A percentile compares a stretch with the other conserved stretches of the same genome.
Conservation (phyloP, 2,329 filamentous ascomycete species). For the Cordyceps militaris region DNA sequence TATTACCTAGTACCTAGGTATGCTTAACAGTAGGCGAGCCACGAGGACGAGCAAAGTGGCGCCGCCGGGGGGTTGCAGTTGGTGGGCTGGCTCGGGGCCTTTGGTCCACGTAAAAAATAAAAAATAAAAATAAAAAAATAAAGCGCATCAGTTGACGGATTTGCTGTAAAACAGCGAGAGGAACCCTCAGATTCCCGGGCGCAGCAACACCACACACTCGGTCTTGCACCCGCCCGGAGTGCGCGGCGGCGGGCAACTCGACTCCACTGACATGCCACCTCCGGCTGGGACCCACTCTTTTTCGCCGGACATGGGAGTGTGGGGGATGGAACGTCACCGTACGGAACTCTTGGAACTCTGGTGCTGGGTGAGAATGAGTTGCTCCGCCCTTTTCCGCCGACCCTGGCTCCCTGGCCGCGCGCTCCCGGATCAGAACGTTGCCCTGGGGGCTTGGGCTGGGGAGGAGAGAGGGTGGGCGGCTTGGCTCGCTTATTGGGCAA, state of each 20-base stretch:
- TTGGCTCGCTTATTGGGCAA: not conserved
- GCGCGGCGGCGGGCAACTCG: not conserved
- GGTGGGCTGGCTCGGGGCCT: not conserved
- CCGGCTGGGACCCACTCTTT: not conserved
- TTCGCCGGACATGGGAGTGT: conserved; percentile 9
- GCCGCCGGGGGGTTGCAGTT: not conserved
- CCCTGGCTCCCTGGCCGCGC: not conserved
- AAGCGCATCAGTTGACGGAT: too few relatives aligned
- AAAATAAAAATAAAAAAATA: too few relatives aligned
- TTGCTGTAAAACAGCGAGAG: too few relatives aligned
- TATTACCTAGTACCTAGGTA: too few relatives aligned
- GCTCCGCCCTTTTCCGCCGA: conserved; percentile 12
- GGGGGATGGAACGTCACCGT: conserved; percentile 13
- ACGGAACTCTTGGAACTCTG: not conserved
- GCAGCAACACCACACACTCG: not conserved
- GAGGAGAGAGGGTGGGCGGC: not conserved
- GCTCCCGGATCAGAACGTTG: not conserved
- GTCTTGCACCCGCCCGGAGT: not conserved
- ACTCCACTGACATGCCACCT: not conserved
- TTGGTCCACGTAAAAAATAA: too few relatives aligned
- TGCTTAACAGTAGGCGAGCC: too few relatives aligned
- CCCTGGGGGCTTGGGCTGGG: not conserved
- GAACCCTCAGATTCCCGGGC: too few relatives aligned
- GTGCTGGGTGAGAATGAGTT: too few relatives aligned
- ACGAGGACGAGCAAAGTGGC: not conserved